phyloP scores from a whole-genome alignment of 768 basidiomycete species.

The Roridomyces roridus region DNA sequence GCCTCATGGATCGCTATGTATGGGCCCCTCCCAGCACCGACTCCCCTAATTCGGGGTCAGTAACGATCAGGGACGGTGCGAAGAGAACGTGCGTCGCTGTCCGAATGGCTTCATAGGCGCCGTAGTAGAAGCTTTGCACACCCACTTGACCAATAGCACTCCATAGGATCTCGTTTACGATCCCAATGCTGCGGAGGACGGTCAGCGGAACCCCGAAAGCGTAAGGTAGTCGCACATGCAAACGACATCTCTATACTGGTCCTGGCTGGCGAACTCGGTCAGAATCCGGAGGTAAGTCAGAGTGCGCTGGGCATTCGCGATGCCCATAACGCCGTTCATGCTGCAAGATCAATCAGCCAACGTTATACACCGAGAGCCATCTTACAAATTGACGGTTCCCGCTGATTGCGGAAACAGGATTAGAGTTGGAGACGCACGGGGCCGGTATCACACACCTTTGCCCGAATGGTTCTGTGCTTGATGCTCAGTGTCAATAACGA shows the following conservation, averaged over 20 bases:
- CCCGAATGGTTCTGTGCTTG: constrained; percentile 61
- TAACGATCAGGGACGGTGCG: constrained; percentile 19
- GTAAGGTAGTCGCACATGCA: constrained; percentile 51
- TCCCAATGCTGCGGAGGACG: constrained; percentile 48
- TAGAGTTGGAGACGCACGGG: constrained; percentile 12
- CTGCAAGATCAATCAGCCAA: constrained; percentile 4
- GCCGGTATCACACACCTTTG: constrained; percentile 36
- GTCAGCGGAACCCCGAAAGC: constrained; percentile 14
- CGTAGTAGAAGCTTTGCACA: constrained; percentile 48
- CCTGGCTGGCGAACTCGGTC: constrained; percentile 85
- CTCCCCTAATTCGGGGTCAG: constrained; percentile 52
- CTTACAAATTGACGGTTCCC: constrained; percentile 70
- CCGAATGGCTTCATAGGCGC: constrained; percentile 53
- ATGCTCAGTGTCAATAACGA: background rate
- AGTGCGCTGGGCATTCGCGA: constrained; percentile 87
- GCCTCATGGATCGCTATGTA: constrained; percentile 69
- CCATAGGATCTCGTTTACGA: constrained; percentile 69
- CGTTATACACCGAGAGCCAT: constrained; percentile 13
- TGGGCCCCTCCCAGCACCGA: constrained; percentile 63
- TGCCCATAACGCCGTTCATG: constrained; percentile 80
- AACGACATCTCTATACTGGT: constrained; percentile 77
- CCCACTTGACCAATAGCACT: constrained; percentile 57
- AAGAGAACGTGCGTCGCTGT: constrained; percentile 40
- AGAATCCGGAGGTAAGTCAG: constrained; percentile 82
- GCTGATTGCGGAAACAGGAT: constrained; percentile 28